Base-by-base conservation (phyloP, 208 protist species). In the Crithidia sp. region DNA sequence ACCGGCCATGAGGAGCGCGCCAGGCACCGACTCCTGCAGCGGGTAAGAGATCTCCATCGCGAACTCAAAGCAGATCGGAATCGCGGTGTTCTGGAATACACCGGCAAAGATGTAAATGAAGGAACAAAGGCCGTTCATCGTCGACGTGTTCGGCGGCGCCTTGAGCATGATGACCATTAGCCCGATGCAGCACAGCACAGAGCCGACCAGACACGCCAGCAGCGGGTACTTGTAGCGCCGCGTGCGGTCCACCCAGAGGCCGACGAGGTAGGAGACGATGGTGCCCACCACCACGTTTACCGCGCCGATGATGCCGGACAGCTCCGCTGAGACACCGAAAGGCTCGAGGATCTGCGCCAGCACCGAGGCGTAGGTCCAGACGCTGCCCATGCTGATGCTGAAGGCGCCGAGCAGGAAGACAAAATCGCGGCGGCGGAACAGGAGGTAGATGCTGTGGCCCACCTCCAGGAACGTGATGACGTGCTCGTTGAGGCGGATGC, bases 21-120 rank as follows among this genome's bases (percentile, higher is more conserved):
- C 81, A 3, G 88, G 86, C 43, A 91, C 88, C 8, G 82, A 87
- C 60, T 93, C 84, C 37, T 67, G 72, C 36, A 89, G 61, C 19
- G 88, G 88, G 74, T 89, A 90, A 6, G 85, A 82, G 16, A 93
- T 83, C 70, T 93, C 85, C 86, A 91, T 91, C 47, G 86, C 77
- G 49, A 85, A 93, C 69, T 93, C 88, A 49, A 93, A 91, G 47
- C 78, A 77, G 58, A 93, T 87, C 16, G 88, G 88, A 19, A 83
- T 85, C n/a, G 86, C 84, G 12, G 86, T 90, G 84, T 87, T 90
- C 78, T 93, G 88, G 62, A 86, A 87, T 37, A 88, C 43, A 14
- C 88, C 88, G 17, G 84, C 83, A 52, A 91, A 64, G 53, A 89
- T 76, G 72, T 91, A 90, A 44, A 93, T 70, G 57, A 86, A 81